These are phyloP conservation scores for Colletotrichum eremochloae DNA, from an alignment of 2,329 filamentous ascomycete species.

Conservation along the genomic window DNA sequence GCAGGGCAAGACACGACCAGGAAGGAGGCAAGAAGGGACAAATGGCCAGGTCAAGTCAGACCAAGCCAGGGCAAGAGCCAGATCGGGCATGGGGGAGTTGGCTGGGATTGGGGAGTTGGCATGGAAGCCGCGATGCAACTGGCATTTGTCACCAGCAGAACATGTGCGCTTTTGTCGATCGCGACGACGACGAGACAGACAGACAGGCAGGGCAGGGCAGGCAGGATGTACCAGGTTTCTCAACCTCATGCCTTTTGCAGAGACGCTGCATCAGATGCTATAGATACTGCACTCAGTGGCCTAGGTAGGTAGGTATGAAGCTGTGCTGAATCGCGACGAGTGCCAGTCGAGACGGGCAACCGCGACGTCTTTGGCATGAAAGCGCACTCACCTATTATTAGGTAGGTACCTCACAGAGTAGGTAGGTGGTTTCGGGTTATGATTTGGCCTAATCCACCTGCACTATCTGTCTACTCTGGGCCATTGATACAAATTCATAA, in stretches of 20 bases:
- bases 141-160: slow-evolving; percentile 23
- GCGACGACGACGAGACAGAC: not conserved
- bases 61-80: not conserved
- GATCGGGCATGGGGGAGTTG: slow-evolving; percentile 17
- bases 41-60: slow-evolving; percentile 3
- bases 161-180: slow-evolving; percentile 16
- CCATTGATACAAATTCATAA: not conserved
- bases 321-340: not conserved
- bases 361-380: not conserved
- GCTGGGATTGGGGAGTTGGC: slow-evolving; percentile 10
- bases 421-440: not conserved
- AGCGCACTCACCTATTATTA: not conserved
- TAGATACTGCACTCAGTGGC: not conserved
- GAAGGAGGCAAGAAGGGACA: not conserved
- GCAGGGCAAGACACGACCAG: slow-evolving; percentile 20
- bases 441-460: too few relatives aligned
- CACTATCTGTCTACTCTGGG: too few relatives aligned
- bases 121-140: slow-evolving; percentile 29
- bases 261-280: not conserved
- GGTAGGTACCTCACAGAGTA: too few relatives aligned
- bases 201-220: not conserved
- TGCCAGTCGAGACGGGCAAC: not conserved
- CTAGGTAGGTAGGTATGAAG: not conserved
- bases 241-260: slow-evolving; percentile 4
- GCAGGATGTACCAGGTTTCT: not conserved